Evolutionary conservation across 495 filamentous ascomycete species (phyloP).

Genomic region (Emericellopsis terricola): DNA sequence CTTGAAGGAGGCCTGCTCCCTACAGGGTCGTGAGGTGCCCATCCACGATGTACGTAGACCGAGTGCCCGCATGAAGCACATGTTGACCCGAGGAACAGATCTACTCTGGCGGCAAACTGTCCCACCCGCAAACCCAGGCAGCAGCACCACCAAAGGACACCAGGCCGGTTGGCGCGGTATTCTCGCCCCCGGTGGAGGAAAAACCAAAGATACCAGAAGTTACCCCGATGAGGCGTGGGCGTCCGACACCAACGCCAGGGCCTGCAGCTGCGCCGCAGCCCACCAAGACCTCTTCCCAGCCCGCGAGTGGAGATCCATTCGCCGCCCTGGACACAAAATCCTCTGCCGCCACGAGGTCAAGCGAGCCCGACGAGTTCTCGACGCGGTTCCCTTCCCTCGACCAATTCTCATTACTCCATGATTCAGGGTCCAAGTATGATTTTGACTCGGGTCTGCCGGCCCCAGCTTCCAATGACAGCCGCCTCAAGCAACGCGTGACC

Average conservation of each 20-base stretch:
- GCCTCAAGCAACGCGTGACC: too few relatives aligned
- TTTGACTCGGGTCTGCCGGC: slow-evolving; percentile 42
- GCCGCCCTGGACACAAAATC: slow-evolving; percentile 60
- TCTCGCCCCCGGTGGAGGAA: slow-evolving; percentile 47
- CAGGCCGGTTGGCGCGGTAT: slow-evolving; percentile 44
- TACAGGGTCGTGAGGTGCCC: slow-evolving; percentile 78
- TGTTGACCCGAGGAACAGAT: slow-evolving; percentile 38
- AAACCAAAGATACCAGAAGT: slow-evolving; percentile 72
- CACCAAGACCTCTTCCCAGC: slow-evolving; percentile 58
- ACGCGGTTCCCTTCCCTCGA: slow-evolving; percentile 80
- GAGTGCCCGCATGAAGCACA: background rate
- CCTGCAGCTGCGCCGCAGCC: slow-evolving; percentile 17
- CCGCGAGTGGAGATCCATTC: slow-evolving; percentile 69
- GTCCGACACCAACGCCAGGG: slow-evolving; percentile 35
- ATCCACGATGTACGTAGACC: slow-evolving; percentile 65
- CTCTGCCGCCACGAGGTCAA: slow-evolving; percentile 6
- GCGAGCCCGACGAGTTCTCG: slow-evolving; percentile 58
- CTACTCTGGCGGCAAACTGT: slow-evolving; percentile 47
- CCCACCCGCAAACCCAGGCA: slow-evolving; percentile 17
- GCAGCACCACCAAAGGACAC: slow-evolving; percentile 9
- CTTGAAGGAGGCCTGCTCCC: slow-evolving; percentile 62
- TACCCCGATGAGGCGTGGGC: slow-evolving; percentile 81
- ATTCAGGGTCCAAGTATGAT: slow-evolving; percentile 74
- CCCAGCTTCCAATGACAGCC: slow-evolving; percentile 32
- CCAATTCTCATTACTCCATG: slow-evolving; percentile 80